Evolutionary conservation across 768 basidiomycete species (phyloP), one percentile per base, ranked within the genome.

Genomic region (Pulveroboletus ravenelii): DNA sequence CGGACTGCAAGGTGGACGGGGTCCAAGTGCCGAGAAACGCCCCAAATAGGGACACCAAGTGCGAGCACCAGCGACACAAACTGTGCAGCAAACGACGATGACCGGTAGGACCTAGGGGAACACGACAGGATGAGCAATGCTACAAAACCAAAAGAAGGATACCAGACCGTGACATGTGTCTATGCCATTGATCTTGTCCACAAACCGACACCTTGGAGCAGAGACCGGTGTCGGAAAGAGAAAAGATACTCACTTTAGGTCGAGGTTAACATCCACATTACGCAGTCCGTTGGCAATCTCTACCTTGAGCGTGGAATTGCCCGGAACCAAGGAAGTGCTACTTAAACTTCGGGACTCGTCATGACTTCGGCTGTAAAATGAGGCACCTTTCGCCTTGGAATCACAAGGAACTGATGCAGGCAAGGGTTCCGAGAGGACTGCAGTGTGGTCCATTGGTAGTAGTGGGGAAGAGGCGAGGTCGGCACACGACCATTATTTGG

Each of bases 41-140:
- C 63, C 89, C 90, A 92, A 30, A 71, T 71, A 18, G 80, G 78
- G 3, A 87, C 71, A 41, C 74, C 74, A 41, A 91, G 72, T 10
- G 72, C 66, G 35, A 72, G 73, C 25, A 87, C 58, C 44, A 85
- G 74, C 45, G 78, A 73, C 30, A 87, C 74, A 45, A 90, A 59
- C 30, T 78, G 73, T 15, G 68, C 56, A 18, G 77, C 70, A 65
- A 92, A 91, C 0, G 67, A 58, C 3, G 70, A 57, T 7, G 80
- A 76, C 63, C 82, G 85, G 70, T 85, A 85, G 49, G 80, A 78
- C 66, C 89, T 92, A 62, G 12, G 54, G 47, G 48, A 53, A 44
- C 54, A 39, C 52, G 49, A 40, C 51, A 42, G 50, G 23, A 54
- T 66, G 45, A 64, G 63, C 30, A 40, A 54, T 25, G 27, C 37